Conservation (phyloP, 768 basidiomycete genomes). For the Postia placenta region DNA sequence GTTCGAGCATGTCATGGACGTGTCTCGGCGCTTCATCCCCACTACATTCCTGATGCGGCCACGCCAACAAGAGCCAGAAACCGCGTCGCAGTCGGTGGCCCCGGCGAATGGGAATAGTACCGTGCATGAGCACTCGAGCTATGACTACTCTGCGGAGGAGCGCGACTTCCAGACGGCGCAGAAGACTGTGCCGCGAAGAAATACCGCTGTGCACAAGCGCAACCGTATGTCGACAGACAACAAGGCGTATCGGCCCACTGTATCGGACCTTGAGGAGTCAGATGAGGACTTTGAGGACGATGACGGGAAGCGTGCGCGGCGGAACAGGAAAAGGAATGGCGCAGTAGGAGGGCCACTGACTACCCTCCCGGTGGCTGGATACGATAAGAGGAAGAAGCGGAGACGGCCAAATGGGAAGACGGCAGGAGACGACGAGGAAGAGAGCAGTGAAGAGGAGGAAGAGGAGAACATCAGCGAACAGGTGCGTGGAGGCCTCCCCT, state of each 20-base stretch:
- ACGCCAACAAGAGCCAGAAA: conserved; percentile 51
- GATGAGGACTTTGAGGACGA: conserved; percentile 54
- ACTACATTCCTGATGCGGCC: conserved; percentile 65
- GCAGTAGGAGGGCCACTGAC: conserved; percentile 49
- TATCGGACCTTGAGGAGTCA: conserved; percentile 56
- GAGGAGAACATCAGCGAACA: conserved; percentile 35
- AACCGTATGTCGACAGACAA: conserved; percentile 71
- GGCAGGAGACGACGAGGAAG: conserved; percentile 39
- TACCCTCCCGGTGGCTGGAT: conserved; percentile 59
- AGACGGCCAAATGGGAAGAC: conserved; percentile 33
- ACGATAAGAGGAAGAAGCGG: conserved; percentile 58
- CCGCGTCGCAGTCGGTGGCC: conserved; percentile 13
- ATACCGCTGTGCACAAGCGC: conserved; percentile 35
- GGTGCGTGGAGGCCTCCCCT: conserved; percentile 25
- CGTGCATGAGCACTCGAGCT: conserved; percentile 42
- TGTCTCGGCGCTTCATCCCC: conserved; percentile 45
- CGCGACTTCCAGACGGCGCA: conserved; percentile 41
- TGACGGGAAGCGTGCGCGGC: conserved; percentile 45
- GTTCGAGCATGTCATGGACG: conserved; percentile 52
- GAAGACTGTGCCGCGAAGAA: conserved; percentile 26
- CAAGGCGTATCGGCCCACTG: conserved; percentile 70
- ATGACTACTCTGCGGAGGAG: conserved; percentile 78
- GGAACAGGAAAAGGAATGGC: conserved; percentile 43
- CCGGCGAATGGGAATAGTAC: conserved; percentile 33
- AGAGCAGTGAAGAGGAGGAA: conserved; percentile 21